Conservation (phyloP, 2,329 filamentous ascomycete genomes). For the Beauveria sp. region DNA sequence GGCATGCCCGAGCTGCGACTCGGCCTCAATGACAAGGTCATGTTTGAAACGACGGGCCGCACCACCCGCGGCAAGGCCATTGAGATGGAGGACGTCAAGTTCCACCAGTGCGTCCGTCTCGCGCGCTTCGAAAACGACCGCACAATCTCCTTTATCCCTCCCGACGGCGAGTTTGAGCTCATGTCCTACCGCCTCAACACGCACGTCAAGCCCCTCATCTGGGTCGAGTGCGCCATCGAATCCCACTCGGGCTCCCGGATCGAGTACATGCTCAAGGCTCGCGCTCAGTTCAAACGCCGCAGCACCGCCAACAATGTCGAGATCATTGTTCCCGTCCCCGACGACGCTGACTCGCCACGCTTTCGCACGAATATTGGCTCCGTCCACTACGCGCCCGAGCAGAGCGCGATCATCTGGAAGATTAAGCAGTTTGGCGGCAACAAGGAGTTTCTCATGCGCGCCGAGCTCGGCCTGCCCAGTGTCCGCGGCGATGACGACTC, state of each 20-base stretch:
- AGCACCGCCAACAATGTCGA: slow-evolving; percentile 98
- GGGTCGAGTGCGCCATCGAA: slow-evolving; percentile 97
- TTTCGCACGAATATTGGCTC: slow-evolving; percentile 97
- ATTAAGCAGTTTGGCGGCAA: slow-evolving; percentile 99
- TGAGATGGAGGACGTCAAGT: slow-evolving; percentile 99
- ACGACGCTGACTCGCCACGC: slow-evolving; percentile 90
- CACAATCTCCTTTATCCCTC: slow-evolving; percentile 97
- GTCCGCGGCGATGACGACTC: slow-evolving; percentile 93
- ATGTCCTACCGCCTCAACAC: slow-evolving; percentile 99
- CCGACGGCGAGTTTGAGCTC: slow-evolving; percentile 96
- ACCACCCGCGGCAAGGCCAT: slow-evolving; percentile 93
- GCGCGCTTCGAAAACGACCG: slow-evolving; percentile 97
- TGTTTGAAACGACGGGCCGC: slow-evolving; percentile 96
- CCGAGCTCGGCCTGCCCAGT: slow-evolving; percentile 86
- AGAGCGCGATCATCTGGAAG: slow-evolving; percentile 98
- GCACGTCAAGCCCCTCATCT: slow-evolving; percentile 95
- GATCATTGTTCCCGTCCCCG: slow-evolving; percentile 92
- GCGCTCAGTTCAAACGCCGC: slow-evolving; percentile 94
- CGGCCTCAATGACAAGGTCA: slow-evolving; percentile 96
- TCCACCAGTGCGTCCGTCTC: slow-evolving; percentile 94
- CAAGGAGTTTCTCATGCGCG: slow-evolving; percentile 98
- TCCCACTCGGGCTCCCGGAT: slow-evolving; percentile 91
- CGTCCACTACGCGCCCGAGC: slow-evolving; percentile 95
- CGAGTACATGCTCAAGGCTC: slow-evolving; percentile 98
- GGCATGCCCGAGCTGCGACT: slow-evolving; percentile 95